phyloP scores from a whole-genome alignment of 768 basidiomycete genomes.

The Dioszegia hungarica region DNA sequence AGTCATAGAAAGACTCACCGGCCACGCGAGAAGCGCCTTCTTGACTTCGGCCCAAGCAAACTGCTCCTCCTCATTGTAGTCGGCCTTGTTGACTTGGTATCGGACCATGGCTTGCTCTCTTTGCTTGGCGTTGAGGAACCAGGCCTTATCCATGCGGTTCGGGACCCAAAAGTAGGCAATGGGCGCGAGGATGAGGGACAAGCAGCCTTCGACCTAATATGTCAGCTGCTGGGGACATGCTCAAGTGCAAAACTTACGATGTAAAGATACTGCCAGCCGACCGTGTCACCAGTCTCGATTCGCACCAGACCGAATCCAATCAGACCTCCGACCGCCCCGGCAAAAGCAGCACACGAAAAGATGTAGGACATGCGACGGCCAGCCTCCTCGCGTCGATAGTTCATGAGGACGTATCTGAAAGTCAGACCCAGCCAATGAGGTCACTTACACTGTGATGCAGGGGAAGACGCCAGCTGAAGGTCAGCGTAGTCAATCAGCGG shows the following conservation, averaged over 20 bases:
- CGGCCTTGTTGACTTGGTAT: conserved; percentile 14
- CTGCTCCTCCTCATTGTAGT: conserved; percentile 28
- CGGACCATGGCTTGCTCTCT: conserved; percentile 16
- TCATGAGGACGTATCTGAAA: conserved; percentile 18
- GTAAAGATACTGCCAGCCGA: conserved; percentile 33
- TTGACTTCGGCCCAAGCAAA: conserved; percentile 27
- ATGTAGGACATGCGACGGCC: conserved; percentile 57
- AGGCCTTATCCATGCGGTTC: conserved; percentile 22
- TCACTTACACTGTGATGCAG: neutral
- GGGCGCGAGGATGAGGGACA: conserved; percentile 23
- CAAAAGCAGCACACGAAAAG: conserved; percentile 78
- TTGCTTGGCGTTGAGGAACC: conserved; percentile 26
- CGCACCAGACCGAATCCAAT: conserved; percentile 75
- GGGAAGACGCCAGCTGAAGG: neutral
- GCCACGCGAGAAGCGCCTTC: conserved; percentile 15
- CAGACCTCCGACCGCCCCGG: conserved; percentile 82
- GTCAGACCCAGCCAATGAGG: neutral
- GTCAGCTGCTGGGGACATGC: conserved; percentile 1
- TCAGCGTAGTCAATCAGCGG: neutral
- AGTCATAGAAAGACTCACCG: conserved; percentile 11
- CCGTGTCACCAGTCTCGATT: conserved; percentile 49
- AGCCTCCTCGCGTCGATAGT: conserved; percentile 20
- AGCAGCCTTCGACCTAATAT: conserved; percentile 26
- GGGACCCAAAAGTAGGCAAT: conserved; percentile 24
- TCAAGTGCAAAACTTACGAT: conserved; percentile 5